Evolutionary conservation across 768 basidiomycete genomes (phyloP), one percentile per base, ranked within the genome.

Genomic region (Amanita muscaria): DNA sequence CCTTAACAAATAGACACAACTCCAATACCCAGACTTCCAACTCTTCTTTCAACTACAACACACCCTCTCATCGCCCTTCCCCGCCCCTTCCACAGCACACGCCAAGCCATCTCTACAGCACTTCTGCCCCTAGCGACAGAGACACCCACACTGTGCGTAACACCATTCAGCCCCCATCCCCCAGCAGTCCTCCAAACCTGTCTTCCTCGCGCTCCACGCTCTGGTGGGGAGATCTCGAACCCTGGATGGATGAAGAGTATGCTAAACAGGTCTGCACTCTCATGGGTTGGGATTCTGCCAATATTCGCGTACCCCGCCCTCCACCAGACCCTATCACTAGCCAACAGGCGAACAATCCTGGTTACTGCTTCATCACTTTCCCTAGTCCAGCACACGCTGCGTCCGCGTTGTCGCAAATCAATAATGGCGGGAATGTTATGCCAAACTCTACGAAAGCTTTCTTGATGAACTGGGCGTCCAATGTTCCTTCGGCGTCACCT

Each of bases 221-320:
- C 53, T 87, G 79, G 73, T 88, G 92, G 79, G 79, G 81, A 52
- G 85, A 88, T 56, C 76, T 94, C 44, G 91, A 94, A 63, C 80
- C 83, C 53, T 94, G 91, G 91, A 93, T 94, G 92, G 89, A 93
- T 66, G 88, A 91, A 76, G 84, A 88, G 60, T 94, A 92, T 69
- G 86, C 82, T 34, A 83, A 85, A 63, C 85, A 89, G 60, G 87
- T 91, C 56, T 88, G 88, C 64, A 66, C 62, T 35, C 67, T 90
- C 58, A 88, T 91, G 85, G 79, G 83, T 46, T 93, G 91, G 90
- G 85, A 88, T 47, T 75, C 80, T 12, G 69, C 79, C 57, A 73
- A 60, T 59, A 77, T 88, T 65, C 80, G 80, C 62, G 78, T 89
- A 27, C 85, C 87, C 12, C 77, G 66, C 48, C 73, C 77, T 14